phyloP scores from a whole-genome alignment of 2,329 filamentous ascomycete genomes.

The Verticillium dahliae region DNA sequence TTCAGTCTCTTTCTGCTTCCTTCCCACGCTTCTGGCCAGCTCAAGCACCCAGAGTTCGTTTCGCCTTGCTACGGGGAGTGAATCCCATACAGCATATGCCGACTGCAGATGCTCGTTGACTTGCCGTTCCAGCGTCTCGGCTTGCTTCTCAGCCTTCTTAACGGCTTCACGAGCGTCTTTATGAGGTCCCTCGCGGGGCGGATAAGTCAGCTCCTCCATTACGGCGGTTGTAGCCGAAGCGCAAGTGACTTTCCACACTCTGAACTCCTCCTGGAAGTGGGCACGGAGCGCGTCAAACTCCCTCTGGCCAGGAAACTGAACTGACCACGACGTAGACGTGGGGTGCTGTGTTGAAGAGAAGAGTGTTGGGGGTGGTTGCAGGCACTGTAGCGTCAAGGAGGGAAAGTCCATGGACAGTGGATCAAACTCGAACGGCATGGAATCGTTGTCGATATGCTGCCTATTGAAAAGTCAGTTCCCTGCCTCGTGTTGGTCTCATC shows the following conservation, averaged over 20 bases:
- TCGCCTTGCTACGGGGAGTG: conserved; percentile 48
- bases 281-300: conserved; percentile 67
- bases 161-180: conserved; percentile 39
- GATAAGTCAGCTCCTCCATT: conserved; percentile 45
- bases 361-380: conserved; percentile 73
- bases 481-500: neutral
- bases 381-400: conserved; percentile 72
- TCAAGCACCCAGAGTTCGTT: conserved; percentile 56
- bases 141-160: conserved; percentile 43
- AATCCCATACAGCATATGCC: conserved; percentile 71
- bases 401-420: conserved; percentile 82
- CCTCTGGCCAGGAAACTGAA: conserved; percentile 65
- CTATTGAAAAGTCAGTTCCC: conserved; percentile 23
- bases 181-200: conserved; percentile 30
- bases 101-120: conserved; percentile 70
- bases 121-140: conserved; percentile 58
- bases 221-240: conserved; percentile 41
- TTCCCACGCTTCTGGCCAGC: conserved; percentile 51
- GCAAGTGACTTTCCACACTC: conserved; percentile 53
- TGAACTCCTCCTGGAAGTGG: conserved; percentile 62
- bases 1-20: conserved; percentile 48
- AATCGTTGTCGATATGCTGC: conserved; percentile 47
- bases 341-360: conserved; percentile 77
- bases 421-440: conserved; percentile 70
- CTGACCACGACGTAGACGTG: conserved; percentile 73